Conservation (phyloP, 2,329 filamentous ascomycete genomes). For the Coniochaeta sp. region DNA sequence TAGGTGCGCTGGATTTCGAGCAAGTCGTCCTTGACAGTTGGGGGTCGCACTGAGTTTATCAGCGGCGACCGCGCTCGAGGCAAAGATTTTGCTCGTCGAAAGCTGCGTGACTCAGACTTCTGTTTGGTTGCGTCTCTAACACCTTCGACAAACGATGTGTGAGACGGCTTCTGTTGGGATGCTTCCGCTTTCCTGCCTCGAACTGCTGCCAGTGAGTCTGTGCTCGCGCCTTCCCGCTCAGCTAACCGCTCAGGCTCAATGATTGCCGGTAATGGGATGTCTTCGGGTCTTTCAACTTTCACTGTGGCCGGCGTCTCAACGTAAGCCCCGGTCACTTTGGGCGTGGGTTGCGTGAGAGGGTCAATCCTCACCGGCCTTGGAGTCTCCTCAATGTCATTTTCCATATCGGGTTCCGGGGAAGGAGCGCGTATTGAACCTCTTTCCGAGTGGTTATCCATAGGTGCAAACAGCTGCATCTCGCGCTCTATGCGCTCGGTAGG, state of each 20-base stretch:
- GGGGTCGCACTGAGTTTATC: constrained; percentile 44
- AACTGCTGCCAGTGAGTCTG: not conserved
- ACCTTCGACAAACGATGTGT: constrained; percentile 10
- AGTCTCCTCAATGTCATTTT: constrained; percentile 30
- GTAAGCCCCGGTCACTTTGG: constrained; percentile 46
- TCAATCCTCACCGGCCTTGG: constrained; percentile 37
- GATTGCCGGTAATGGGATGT: not conserved
- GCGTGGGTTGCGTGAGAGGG: constrained; percentile 42
- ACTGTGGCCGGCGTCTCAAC: constrained; percentile 47
- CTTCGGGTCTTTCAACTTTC: constrained; percentile 26
- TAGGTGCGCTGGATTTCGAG: constrained; percentile 42
- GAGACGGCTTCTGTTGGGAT: constrained; percentile 6
- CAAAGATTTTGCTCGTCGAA: constrained; percentile 17
- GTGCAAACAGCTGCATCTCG: constrained; percentile 50
- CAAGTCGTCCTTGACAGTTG: constrained; percentile 48
- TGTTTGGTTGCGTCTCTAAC: constrained; percentile 9
- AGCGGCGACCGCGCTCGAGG: constrained; percentile 37
- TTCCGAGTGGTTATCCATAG: constrained; percentile 46
- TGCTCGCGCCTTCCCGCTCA: constrained; percentile 2
- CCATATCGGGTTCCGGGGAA: constrained; percentile 29
- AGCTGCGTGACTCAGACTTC: constrained; percentile 9
- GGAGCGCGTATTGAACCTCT: constrained; percentile 43
- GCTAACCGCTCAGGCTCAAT: constrained; percentile 9
- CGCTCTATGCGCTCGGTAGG: constrained; percentile 49
- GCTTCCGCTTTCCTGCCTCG: constrained; percentile 5